phyloP scores from a whole-genome alignment of 352 stramenopile species.

The Pythium myriotylum region DNA sequence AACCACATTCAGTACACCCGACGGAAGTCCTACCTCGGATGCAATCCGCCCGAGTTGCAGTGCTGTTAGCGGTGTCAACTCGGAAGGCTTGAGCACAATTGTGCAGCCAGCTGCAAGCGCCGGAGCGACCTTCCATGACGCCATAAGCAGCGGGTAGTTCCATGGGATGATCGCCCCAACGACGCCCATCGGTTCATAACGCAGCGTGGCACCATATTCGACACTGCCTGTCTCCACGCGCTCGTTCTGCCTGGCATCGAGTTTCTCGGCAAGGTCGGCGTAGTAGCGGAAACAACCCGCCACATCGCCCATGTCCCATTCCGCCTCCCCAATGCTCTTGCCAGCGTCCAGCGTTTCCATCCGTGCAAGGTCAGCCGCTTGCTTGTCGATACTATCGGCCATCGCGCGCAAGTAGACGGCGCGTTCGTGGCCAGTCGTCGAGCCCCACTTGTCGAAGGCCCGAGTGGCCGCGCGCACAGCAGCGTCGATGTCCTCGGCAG shows the following conservation, averaged over 20 bases:
- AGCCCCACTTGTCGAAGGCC: constrained; percentile 50
- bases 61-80: constrained; percentile 92
- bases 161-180: constrained; percentile 69
- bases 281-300: constrained; percentile 68
- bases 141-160: constrained; percentile 71
- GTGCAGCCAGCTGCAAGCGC: constrained; percentile 94
- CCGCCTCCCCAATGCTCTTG: constrained; percentile 61
- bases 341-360: constrained; percentile 74
- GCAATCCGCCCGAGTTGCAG: constrained; percentile 71
- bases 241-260: constrained; percentile 59
- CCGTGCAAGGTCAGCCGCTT: constrained; percentile 40
- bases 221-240: constrained; percentile 44
- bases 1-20: constrained; percentile 70
- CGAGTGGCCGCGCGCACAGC: constrained; percentile 49
- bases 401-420: constrained; percentile 56
- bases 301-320: constrained; percentile 77
- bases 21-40: constrained; percentile 57
- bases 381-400: constrained; percentile 41
- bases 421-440: constrained; percentile 48
- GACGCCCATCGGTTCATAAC: constrained; percentile 72
- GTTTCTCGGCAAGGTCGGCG: constrained; percentile 44
- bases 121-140: constrained; percentile 77
- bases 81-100: constrained; percentile 93
- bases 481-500: constrained; percentile 46
- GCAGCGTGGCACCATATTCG: constrained; percentile 48